These are phyloP conservation scores for Cladorrhinum sp. DNA, from an alignment of 2,329 filamentous ascomycete species.

Conservation along the genomic window DNA sequence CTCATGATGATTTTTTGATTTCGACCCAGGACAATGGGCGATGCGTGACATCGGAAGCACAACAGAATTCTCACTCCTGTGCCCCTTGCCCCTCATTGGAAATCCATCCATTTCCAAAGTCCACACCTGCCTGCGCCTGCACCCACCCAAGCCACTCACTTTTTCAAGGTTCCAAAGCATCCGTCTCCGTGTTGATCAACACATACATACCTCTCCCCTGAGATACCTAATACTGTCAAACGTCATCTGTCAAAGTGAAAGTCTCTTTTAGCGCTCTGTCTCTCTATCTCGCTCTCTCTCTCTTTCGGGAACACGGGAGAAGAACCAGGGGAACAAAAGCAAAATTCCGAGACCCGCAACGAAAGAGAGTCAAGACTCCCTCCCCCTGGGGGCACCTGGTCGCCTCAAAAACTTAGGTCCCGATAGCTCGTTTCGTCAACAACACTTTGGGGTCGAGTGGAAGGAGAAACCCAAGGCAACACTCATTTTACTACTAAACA, in stretches of 20 bases:
- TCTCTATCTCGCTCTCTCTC: too few relatives aligned
- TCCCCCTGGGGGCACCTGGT: slow-evolving; percentile 11
- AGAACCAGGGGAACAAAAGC: slow-evolving; percentile 15
- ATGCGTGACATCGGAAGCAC: background rate
- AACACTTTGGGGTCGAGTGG: background rate
- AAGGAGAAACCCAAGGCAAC: background rate
- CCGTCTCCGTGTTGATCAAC: background rate
- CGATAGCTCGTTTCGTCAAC: slow-evolving; percentile 14
- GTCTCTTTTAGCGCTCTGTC: too few relatives aligned
- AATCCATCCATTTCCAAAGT: background rate
- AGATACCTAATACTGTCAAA: too few relatives aligned
- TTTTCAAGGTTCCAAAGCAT: background rate
- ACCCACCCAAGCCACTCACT: slow-evolving; percentile 1
- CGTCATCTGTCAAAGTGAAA: background rate
- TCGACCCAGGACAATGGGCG: background rate
- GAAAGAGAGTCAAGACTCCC: background rate
- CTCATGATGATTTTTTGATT: background rate
- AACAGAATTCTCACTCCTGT: background rate
- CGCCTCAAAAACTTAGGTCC: slow-evolving; percentile 20
- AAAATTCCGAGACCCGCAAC: slow-evolving; percentile 18
- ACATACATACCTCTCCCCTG: too few relatives aligned
- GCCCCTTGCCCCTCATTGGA: background rate
- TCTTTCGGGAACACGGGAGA: background rate
- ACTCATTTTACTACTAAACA: background rate
- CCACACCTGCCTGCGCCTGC: background rate